Percentiles rank a stretch among this genome's conserved stretches.
Conservation (phyloP, 2,329 filamentous ascomycete species). For the Hypoxylon sp. region DNA sequence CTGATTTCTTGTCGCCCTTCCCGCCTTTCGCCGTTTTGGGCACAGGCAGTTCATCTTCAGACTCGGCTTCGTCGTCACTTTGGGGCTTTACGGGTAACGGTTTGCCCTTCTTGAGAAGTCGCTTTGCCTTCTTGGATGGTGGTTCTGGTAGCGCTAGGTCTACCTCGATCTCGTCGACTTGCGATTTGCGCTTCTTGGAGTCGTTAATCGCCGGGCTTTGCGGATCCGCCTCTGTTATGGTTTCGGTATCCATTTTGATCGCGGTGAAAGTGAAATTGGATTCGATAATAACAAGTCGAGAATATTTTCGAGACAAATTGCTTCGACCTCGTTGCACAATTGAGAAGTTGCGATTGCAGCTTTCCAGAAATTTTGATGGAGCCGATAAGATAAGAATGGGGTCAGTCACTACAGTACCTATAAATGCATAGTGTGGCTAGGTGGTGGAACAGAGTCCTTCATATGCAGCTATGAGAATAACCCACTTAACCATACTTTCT, state of each 20-base stretch:
- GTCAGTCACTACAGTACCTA: no score
- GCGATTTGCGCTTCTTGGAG: conserved; percentile 76
- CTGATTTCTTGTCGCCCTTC: conserved; percentile 56
- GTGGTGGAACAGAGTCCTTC: no score
- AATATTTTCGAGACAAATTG: no score
- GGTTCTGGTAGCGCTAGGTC: conserved; percentile 90
- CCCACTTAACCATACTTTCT: background rate
- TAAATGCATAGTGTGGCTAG: background rate
- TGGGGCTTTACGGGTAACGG: conserved; percentile 57
- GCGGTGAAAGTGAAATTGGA: no score
- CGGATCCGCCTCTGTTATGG: conserved; percentile 21
- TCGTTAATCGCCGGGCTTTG: conserved; percentile 19
- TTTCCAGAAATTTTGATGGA: conserved; percentile 45
- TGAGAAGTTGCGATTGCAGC: conserved; percentile 3
- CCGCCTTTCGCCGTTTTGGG: conserved; percentile 47
- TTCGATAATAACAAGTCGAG: no score
- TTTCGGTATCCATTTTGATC: conserved; percentile 32
- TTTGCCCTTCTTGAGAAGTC: conserved; percentile 87
- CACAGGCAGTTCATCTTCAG: conserved; percentile 44
- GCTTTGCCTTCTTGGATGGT: conserved; percentile 91
- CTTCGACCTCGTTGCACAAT: no score
- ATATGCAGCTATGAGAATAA: background rate
- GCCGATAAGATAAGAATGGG: conserved; percentile 47
- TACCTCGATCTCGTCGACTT: conserved; percentile 81
- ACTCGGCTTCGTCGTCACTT: conserved; percentile 52